Conservation (phyloP, 192 early-diverging fungal genomes). For the Dissophora globulifera region DNA sequence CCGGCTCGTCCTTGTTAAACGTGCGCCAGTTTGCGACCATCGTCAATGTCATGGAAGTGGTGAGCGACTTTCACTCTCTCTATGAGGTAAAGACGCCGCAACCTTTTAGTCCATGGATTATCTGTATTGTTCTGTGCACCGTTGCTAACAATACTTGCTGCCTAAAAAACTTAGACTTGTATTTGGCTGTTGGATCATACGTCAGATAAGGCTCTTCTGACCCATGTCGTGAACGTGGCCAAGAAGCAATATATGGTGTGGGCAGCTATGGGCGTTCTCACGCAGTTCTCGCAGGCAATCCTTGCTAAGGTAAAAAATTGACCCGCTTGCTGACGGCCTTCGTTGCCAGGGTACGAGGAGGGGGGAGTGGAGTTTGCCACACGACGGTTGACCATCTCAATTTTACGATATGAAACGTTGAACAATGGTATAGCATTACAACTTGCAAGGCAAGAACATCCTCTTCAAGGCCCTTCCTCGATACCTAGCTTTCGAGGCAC, state of each 20-base stretch:
- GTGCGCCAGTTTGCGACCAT: slow-evolving; percentile 68
- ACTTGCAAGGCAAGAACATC: slow-evolving; percentile 34
- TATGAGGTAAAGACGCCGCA: slow-evolving; percentile 49
- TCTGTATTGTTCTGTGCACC: too few species aligned
- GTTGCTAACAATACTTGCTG: too few species aligned
- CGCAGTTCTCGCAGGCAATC: slow-evolving; percentile 39
- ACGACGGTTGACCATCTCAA: too few species aligned
- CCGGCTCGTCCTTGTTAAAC: slow-evolving; percentile 80
- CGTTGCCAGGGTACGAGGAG: too few species aligned
- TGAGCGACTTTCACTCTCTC: slow-evolving; percentile 60
- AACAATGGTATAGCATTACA: slow-evolving; percentile 23
- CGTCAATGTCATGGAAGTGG: slow-evolving; percentile 58
- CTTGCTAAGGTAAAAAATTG: slow-evolving; percentile 33
- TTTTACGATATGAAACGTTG: too few species aligned
- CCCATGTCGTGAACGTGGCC: slow-evolving; percentile 60
- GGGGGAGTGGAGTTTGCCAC: too few species aligned
- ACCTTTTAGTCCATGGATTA: too few species aligned
- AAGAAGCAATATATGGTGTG: slow-evolving; percentile 62
- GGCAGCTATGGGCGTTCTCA: slow-evolving; percentile 54
- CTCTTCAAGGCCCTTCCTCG: slow-evolving; percentile 28
- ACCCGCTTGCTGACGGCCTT: too few species aligned
- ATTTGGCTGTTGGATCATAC: slow-evolving; percentile 67
- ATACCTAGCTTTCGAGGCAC: slow-evolving; percentile 33
- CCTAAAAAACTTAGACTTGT: too few species aligned
- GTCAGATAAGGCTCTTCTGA: slow-evolving; percentile 57